Evolutionary conservation across 768 basidiomycete genomes (phyloP).

Genomic region (Chiua virens): DNA sequence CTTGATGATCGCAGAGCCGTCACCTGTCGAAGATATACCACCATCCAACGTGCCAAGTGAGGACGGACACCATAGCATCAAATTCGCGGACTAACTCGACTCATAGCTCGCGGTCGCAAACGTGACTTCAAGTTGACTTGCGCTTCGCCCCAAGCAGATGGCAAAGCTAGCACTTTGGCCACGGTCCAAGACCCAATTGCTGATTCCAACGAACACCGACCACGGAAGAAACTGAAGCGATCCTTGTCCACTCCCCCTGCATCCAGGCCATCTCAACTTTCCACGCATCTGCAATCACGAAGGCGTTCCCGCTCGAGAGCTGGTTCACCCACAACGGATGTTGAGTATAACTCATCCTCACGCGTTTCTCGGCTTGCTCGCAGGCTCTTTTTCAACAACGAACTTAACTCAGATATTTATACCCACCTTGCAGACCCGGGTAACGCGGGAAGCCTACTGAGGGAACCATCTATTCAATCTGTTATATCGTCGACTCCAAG

Average conservation of each 20-base stretch:
- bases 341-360: constrained; percentile 1
- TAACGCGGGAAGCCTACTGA: constrained; percentile 7
- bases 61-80: neutral
- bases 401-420: constrained; percentile 28
- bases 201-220: constrained; percentile 4
- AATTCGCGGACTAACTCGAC: constrained; percentile 1
- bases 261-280: constrained; percentile 8
- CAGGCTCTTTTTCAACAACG: constrained; percentile 15
- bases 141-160: neutral
- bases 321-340: constrained; percentile 12
- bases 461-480: constrained; percentile 3
- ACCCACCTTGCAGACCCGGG: constrained; percentile 25
- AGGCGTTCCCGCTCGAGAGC: constrained; percentile 18
- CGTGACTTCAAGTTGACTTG: constrained; percentile 5
- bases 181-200: neutral
- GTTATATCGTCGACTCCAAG: neutral
- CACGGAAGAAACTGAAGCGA: constrained; percentile 22
- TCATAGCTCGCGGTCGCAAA: constrained; percentile 20
- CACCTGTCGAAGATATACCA: constrained; percentile 1
- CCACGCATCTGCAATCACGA: constrained; percentile 6
- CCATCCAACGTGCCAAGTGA: constrained; percentile 14
- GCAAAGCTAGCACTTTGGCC: neutral
- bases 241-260: constrained; percentile 20
- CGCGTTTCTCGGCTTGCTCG: constrained; percentile 23
- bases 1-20: constrained; percentile 8